Percentiles rank a stretch among this genome's conserved stretches.
Conservation (phyloP, 345 rosid species). For the Salix purpurea region DNA sequence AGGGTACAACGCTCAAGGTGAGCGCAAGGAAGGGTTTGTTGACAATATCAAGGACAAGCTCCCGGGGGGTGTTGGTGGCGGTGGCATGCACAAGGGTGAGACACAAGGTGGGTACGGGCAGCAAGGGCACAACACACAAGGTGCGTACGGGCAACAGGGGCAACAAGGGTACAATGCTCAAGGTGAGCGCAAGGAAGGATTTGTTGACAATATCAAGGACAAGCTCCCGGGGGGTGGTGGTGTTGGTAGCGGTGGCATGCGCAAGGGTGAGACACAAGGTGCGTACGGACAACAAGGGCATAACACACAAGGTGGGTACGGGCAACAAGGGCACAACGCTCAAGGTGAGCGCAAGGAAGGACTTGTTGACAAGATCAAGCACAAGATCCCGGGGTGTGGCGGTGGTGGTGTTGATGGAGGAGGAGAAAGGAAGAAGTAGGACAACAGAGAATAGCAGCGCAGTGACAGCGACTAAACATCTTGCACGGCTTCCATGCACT, state of each 20-base stretch:
- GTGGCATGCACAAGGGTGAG: slow-evolving; percentile 1
- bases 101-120: slow-evolving; percentile 27
- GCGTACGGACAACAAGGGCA: too few species aligned
- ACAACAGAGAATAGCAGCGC: slow-evolving; percentile 45
- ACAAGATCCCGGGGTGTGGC: slow-evolving; percentile 29
- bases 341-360: slow-evolving; percentile 41
- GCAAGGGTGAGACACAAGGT: too few species aligned
- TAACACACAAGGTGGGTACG: neutral
- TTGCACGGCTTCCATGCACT: neutral
- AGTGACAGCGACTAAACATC: slow-evolving; percentile 63
- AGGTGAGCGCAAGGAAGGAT: slow-evolving; percentile 41
- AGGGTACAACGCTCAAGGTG: slow-evolving; percentile 9
- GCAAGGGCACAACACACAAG: neutral
- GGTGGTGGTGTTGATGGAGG: neutral
- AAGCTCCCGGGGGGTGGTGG: slow-evolving; percentile 36
- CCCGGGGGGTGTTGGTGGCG: slow-evolving; percentile 25
- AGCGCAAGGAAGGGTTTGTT: slow-evolving; percentile 43
- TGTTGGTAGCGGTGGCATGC: slow-evolving; percentile 7
- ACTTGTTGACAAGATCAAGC: slow-evolving; percentile 38
- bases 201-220: slow-evolving; percentile 40
- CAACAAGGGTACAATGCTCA: neutral
- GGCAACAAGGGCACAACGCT: slow-evolving; percentile 26
- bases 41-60: slow-evolving; percentile 48
- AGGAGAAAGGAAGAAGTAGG: slow-evolving; percentile 42
- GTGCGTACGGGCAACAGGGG: neutral